Evolutionary conservation across 257 asterid genomes (phyloP), one percentile per base, ranked within the genome.

Genomic region (Oldenlandia corymbosa): DNA sequence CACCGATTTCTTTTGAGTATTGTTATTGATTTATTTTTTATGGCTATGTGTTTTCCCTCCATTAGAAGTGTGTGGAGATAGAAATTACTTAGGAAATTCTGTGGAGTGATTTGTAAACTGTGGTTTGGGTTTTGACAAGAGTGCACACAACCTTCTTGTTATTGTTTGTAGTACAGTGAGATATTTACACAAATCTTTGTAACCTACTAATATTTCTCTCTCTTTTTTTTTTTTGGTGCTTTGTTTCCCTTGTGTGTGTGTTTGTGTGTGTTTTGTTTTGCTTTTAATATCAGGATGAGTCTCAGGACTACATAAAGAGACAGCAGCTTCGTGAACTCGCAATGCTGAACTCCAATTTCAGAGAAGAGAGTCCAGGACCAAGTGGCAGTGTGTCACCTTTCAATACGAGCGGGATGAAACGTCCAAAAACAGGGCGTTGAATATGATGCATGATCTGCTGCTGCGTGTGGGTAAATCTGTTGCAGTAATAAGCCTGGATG

Each of bases 341-440:
- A 23, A 58, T 93, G 90, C 78, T 93, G 66, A 93, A 93, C 77
- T 93, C 99, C 45, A 88, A 83, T 66, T 81, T 87, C 66, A 84
- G 92, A 80, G 99, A 93, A 79, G 99, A 90, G 74, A 87, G 96
- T 68, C 99, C 97, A 7, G 97, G 99, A 60, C 97, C 99, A 39
- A 88, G 97, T 69, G 96, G 96, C 73, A 85, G 97, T 18, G 83
- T 86, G 58, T 93, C 99, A 5, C 95, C 96, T 76, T 93, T 93
- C 83, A 90, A 85, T 76, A 79, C 86, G 50, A 83, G 87, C 54
- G 96, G 95, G 69, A 83, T 88, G 97, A 93, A 93, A 76, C 96
- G 97, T 68, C 94, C 97, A 43, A 93, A 93, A 78, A 90, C 96
- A 21, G 97, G 97, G 68, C 90, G 89, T 47, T 93, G 60, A 73